A percentile compares a stretch with the other conserved stretches of the same genome.
These are phyloP conservation scores for Turritis glabra DNA, from an alignment of 345 rosid genomes.

Conservation along the genomic window DNA sequence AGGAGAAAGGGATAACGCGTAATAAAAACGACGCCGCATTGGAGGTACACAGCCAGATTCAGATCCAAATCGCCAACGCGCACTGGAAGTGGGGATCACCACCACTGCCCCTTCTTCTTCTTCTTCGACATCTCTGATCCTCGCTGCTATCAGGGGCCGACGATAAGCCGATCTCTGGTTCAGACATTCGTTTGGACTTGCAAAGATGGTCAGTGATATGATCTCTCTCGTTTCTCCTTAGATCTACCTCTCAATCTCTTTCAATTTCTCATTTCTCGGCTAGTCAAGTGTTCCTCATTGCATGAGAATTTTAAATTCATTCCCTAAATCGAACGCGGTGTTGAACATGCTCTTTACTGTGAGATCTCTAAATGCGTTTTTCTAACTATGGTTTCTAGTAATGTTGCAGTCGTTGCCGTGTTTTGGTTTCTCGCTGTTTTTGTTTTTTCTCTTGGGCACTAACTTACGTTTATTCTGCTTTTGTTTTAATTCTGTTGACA, in stretches of 20 bases:
- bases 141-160: constrained; percentile 1
- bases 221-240: constrained; percentile 20
- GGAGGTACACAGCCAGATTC: not conserved
- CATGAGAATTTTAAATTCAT: not conserved
- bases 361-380: not conserved
- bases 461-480: constrained; percentile 22
- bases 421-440: not conserved
- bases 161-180: constrained; percentile 22
- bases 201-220: constrained; percentile 35
- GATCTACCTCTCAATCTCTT: constrained; percentile 11
- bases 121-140: not conserved
- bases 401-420: not conserved
- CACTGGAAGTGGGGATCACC: constrained; percentile 6
- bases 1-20: not conserved
- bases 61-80: constrained; percentile 17
- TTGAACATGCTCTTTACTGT: not conserved
- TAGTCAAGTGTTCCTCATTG: not conserved
- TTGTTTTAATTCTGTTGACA: constrained; percentile 35
- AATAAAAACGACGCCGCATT: not conserved
- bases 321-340: not conserved
- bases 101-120: constrained; percentile 19
- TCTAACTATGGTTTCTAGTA: not conserved
- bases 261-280: not conserved
- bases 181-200: constrained; percentile 12
- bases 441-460: constrained; percentile 8